Percentiles rank a stretch among this genome's conserved stretches.
Evolutionary conservation across 208 protist species (phyloP).

Genomic region (Crithidia fasciculata): DNA sequence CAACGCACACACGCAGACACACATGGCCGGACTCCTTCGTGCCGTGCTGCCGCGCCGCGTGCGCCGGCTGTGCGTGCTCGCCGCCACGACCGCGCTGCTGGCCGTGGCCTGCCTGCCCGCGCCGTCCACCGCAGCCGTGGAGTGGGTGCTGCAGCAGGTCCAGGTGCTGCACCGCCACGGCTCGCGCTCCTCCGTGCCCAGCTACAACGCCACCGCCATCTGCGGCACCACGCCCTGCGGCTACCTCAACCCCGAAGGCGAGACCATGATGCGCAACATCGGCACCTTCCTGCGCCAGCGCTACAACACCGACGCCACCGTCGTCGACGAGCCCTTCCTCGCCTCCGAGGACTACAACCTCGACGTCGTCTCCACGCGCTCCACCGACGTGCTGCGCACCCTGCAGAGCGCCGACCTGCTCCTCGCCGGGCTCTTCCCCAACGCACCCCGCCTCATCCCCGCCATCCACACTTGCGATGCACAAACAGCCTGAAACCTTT

Average conservation of each 20-base stretch:
- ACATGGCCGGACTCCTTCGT: no score
- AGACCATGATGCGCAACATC: constrained; percentile 40
- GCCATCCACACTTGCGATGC: constrained; percentile 41
- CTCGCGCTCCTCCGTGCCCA: constrained; percentile 24
- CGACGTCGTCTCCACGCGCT: constrained; percentile 42
- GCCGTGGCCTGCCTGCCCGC: constrained; percentile 11
- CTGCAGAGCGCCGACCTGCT: constrained; percentile 50
- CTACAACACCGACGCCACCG: constrained; percentile 34
- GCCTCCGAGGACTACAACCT: constrained; percentile 40
- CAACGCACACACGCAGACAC: no score
- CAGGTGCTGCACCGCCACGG: constrained; percentile 61
- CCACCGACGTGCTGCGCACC: constrained; percentile 50
- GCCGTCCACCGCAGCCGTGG: constrained; percentile 8
- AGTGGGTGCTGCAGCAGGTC: constrained; percentile 26
- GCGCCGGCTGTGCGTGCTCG: constrained; percentile 13
- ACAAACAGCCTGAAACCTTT: constrained; percentile 28
- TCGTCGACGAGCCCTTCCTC: constrained; percentile 30
- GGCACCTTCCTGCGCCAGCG: constrained; percentile 45
- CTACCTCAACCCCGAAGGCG: constrained; percentile 41
- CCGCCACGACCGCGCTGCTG: constrained; percentile 9
- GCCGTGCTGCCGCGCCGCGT: constrained; percentile 6
- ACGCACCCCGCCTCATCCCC: constrained; percentile 35
- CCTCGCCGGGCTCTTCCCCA: constrained; percentile 42
- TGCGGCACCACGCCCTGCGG: constrained; percentile 48
- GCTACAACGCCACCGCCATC: constrained; percentile 34